Base-by-base conservation (phyloP, 441 rosid genomes). In the Adansonia madagascariensis region DNA sequence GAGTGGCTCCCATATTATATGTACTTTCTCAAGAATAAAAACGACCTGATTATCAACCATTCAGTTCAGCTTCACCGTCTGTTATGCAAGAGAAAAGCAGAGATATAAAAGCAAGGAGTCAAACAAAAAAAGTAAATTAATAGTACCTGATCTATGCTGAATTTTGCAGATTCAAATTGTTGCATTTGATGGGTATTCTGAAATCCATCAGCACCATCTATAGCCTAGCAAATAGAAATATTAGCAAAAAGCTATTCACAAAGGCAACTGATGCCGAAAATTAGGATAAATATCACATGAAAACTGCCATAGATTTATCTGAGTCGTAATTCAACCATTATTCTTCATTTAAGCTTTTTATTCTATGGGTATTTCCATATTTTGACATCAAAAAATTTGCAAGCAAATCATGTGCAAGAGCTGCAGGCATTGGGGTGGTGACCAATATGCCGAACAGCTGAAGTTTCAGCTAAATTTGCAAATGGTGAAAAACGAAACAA, bases 11-110 rank as follows among this genome's bases (percentile, higher is more conserved):
- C 98, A 94, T 90, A 93, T 91, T 77, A 94, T 80, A 75, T 81
- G 98, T 49, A 93, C 97, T 88, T 97, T 97, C 87, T 97, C 97
- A 27, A 97, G 90, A 84, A 91, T 87, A 84, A 94, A 97, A 77
- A 92, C 88, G 67, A 92, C 95, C 98, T 96, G 87, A 80, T 35
- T 44, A 75, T 74, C 74, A 73, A 71, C 62, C 41, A 77, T 71
- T 77, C 50, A 78, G 74, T 71, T 77, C 50, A 78, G 75, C 24
- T 44, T 31, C 74, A 27, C 52, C 22, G 57, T 46, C 65, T 43
- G 15, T 27, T 46, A 57, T 55, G 75, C 71, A 77, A 75, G 76
- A 76, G 66, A 55, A 39, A 70, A 35, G 15, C 43, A 49, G 7
- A 61, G 53, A 59, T 63, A 31, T 27, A 49, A 75, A 15, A 72